A percentile compares a stretch with the other conserved stretches of the same genome.
Conservation (phyloP, 495 filamentous ascomycete genomes). For the Xylaria grammica region DNA sequence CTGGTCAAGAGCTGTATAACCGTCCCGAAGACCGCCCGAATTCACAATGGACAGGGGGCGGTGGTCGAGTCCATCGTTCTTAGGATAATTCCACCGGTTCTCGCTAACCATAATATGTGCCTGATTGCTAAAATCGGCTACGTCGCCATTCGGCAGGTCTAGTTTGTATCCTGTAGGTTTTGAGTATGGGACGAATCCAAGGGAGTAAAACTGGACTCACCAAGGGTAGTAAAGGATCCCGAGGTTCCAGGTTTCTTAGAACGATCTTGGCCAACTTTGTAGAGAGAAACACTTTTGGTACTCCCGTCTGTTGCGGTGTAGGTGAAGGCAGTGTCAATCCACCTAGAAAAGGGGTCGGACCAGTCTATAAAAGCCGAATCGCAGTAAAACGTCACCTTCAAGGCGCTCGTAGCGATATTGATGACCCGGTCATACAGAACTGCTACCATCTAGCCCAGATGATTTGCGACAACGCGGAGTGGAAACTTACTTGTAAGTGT, state of each 20-base stretch:
- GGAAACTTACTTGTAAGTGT: not conserved
- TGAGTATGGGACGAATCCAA: not conserved
- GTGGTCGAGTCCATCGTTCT: not conserved
- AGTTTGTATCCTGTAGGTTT: not conserved
- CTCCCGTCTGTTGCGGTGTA: not conserved
- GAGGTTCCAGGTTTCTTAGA: not conserved
- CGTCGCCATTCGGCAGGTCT: not conserved
- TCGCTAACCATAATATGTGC: not conserved
- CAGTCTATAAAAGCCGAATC: not conserved
- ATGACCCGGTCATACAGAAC: not conserved
- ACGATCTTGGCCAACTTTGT: not conserved
- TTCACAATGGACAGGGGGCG: not conserved
- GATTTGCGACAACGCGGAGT: not conserved
- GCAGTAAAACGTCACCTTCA: not conserved
- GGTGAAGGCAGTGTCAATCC: not conserved
- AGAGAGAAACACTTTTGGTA: not conserved
- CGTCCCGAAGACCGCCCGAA: not conserved
- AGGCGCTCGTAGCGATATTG: not conserved
- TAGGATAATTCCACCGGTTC: not conserved
- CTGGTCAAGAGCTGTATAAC: not conserved
- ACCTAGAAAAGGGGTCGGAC: not conserved
- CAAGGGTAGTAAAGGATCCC: not conserved
- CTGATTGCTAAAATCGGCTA: not conserved
- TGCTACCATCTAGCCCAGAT: not conserved
- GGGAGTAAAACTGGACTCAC: not conserved